These are phyloP conservation scores for Aspergillus thermomutatus DNA, from an alignment of 2,329 filamentous ascomycete genomes.

Conservation along the genomic window DNA sequence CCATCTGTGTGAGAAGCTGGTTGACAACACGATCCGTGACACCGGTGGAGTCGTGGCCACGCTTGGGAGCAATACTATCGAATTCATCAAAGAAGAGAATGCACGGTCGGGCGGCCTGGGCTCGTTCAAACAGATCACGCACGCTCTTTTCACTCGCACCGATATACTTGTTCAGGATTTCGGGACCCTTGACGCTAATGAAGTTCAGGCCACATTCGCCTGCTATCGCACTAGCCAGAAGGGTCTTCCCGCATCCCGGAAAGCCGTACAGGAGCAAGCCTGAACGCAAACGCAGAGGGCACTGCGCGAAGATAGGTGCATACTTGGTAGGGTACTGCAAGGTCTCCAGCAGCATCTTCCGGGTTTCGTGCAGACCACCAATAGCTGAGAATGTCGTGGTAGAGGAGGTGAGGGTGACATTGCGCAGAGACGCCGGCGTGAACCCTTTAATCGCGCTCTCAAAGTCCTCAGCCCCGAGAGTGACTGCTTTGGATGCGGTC, in stretches of 20 bases:
- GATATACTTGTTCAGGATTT: constrained; percentile 99
- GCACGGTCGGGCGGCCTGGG: constrained; percentile 82
- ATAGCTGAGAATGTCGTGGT: constrained; percentile 91
- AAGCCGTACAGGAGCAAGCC: constrained; percentile 91
- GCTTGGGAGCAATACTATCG: constrained; percentile 93
- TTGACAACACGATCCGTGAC: constrained; percentile 99
- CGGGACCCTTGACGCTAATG: constrained; percentile 95
- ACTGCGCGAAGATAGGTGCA: constrained; percentile 94
- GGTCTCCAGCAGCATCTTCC: constrained; percentile 89
- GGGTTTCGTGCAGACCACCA: constrained; percentile 79
- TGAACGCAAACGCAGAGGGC: constrained; percentile 88
- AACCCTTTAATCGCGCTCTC: constrained; percentile 83
- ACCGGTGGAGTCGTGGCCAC: constrained; percentile 93
- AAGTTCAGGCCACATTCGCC: constrained; percentile 98
- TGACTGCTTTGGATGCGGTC: constrained; percentile 55
- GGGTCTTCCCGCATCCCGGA: constrained; percentile 93
- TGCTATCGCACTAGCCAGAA: constrained; percentile 93
- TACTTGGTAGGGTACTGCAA: constrained; percentile 97
- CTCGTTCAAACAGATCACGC: constrained; percentile 89
- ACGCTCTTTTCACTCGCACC: constrained; percentile 96
- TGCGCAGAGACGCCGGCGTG: constrained; percentile 88
- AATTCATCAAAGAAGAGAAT: constrained; percentile 99
- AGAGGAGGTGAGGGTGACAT: constrained; percentile 89
- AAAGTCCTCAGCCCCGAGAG: constrained; percentile 73
- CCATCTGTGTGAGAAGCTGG: constrained; percentile 97